phyloP scores from a whole-genome alignment of 352 stramenopile species.

The Globisporangium mamillatum region DNA sequence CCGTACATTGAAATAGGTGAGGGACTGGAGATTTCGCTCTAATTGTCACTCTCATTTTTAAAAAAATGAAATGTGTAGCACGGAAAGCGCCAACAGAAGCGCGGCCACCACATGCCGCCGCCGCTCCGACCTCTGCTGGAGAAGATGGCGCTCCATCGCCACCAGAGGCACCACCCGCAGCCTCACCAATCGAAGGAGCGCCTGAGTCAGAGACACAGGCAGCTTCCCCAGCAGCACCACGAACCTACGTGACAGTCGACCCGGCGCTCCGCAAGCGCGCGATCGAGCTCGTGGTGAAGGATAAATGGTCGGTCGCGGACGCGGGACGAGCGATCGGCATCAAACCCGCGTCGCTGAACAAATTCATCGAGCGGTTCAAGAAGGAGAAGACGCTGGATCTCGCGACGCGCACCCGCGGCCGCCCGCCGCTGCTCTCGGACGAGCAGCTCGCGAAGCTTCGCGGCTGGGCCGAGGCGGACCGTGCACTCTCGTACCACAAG shows the following conservation, averaged over 20 bases:
- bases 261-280: neutral
- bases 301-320: neutral
- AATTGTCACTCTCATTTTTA: too few species aligned
- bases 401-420: neutral
- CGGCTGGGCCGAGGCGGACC: neutral
- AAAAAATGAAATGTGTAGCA: too few species aligned
- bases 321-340: slow-evolving; percentile 1
- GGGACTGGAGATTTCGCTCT: too few species aligned
- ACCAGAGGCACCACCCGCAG: neutral
- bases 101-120: too few species aligned
- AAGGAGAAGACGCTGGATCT: neutral
- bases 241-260: neutral
- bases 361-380: slow-evolving; percentile 3
- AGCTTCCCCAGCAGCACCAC: neutral
- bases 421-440: neutral
- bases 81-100: too few species aligned
- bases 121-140: neutral
- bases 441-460: neutral
- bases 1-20: too few species aligned
- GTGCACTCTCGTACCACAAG: neutral
- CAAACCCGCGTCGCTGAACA: slow-evolving; percentile 1
- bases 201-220: neutral
- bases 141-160: neutral
- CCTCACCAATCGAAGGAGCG: neutral
- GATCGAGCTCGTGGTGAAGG: slow-evolving; percentile 7